Percentiles rank a stretch among this genome's conserved stretches.
phyloP scores from a whole-genome alignment of 768 basidiomycete species.

The Aureoboletus auriporus region DNA sequence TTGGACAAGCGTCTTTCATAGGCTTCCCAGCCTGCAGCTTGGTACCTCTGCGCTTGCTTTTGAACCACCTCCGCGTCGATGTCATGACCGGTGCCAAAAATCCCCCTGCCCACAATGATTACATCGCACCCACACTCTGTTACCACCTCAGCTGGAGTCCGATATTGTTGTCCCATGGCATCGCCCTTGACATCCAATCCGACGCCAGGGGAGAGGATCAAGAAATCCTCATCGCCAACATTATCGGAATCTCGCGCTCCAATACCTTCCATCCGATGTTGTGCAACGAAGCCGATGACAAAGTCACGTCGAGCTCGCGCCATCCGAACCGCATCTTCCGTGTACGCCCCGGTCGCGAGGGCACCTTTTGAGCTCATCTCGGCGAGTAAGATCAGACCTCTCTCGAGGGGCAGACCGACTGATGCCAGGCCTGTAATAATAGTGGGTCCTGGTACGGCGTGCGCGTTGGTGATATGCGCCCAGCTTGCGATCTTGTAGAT shows the following conservation, averaged over 20 bases:
- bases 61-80: slow-evolving; percentile 38
- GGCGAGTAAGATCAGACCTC: slow-evolving; percentile 87
- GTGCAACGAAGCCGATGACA: slow-evolving; percentile 96
- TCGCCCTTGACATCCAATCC: slow-evolving; percentile 78
- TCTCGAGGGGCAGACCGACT: slow-evolving; percentile 74
- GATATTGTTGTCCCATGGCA: slow-evolving; percentile 91
- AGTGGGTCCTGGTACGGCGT: slow-evolving; percentile 93
- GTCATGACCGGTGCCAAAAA: slow-evolving; percentile 65
- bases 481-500: slow-evolving; percentile 91
- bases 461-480: slow-evolving; percentile 97
- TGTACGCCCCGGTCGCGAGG: slow-evolving; percentile 81
- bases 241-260: slow-evolving; percentile 33
- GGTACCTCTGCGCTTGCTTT: slow-evolving; percentile 80
- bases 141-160: slow-evolving; percentile 83
- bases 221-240: slow-evolving; percentile 65
- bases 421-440: slow-evolving; percentile 87
- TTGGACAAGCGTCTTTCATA: slow-evolving; percentile 57
- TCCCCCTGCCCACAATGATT: slow-evolving; percentile 95
- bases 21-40: slow-evolving; percentile 84
- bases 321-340: slow-evolving; percentile 81
- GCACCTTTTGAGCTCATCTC: slow-evolving; percentile 95
- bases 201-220: slow-evolving; percentile 91
- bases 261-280: slow-evolving; percentile 73
- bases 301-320: slow-evolving; percentile 79
- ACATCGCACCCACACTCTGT: slow-evolving; percentile 83